Evolutionary conservation across 139 green algal genomes (phyloP).

Genomic region (Asterochloris erici): DNA sequence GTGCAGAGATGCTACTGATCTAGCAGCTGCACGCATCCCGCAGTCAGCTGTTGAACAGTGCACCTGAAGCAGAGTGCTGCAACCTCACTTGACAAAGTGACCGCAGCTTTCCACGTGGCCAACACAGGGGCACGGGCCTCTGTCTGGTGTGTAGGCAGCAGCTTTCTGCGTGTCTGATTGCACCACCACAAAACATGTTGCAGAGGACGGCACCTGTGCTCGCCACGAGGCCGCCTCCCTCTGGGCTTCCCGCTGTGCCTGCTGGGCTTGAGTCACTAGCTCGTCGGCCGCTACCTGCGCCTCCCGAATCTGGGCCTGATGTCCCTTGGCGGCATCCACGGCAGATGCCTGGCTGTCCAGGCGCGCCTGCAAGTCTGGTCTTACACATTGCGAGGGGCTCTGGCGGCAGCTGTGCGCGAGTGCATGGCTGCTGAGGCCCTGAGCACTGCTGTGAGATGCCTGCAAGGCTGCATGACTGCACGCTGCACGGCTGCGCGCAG

Average conservation of each 20-base stretch:
- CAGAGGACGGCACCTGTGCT: background rate
- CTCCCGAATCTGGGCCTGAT: no score
- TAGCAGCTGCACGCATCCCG: no score
- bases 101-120: background rate
- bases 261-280: background rate
- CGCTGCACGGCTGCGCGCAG: no score
- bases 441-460: background rate
- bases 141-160: background rate
- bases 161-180: no score
- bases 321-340: background rate
- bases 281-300: constrained; percentile 6
- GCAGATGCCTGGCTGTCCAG: constrained; percentile 4
- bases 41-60: background rate
- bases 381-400: no score
- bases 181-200: background rate
- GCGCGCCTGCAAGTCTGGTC: no score
- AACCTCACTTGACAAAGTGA: background rate
- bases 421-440: background rate
- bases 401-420: background rate
- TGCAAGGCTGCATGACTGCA: no score
- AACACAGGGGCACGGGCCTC: background rate
- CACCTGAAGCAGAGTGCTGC: background rate
- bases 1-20: no score
- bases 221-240: background rate
- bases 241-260: constrained; percentile 2